Conservation (phyloP, 495 filamentous ascomycete species). For the Parachaetomium inaequale region DNA sequence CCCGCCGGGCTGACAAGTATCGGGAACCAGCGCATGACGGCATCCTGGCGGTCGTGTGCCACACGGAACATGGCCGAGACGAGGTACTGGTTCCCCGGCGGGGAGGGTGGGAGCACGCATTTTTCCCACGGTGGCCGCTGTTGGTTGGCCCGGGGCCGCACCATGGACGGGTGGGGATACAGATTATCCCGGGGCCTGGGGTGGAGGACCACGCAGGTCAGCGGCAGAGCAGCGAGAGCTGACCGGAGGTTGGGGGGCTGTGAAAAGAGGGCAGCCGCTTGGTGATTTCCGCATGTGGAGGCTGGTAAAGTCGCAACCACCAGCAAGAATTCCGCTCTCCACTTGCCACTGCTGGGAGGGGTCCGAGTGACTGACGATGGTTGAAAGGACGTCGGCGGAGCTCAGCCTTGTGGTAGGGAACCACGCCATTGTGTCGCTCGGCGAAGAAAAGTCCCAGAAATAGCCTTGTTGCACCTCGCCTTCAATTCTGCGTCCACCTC, state of each 20-base stretch:
- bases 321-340: neutral
- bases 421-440: neutral
- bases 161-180: neutral
- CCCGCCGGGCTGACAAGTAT: conserved; percentile 4
- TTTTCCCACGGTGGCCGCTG: conserved; percentile 27
- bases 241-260: neutral
- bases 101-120: conserved; percentile 7
- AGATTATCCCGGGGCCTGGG: neutral
- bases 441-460: neutral
- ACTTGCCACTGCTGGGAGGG: neutral
- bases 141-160: conserved; percentile 30
- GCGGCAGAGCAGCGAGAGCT: conserved; percentile 11
- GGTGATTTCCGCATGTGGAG: neutral
- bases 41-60: conserved; percentile 8
- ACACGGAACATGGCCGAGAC: conserved; percentile 3
- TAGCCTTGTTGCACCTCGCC: neutral
- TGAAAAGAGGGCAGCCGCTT: neutral
- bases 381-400: neutral
- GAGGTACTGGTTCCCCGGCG: conserved; percentile 3
- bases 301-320: neutral
- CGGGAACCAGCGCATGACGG: conserved; percentile 8
- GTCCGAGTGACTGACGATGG: neutral
- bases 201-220: neutral
- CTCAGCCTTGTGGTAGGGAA: conserved; percentile 9
- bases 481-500: neutral